Evolutionary conservation across 768 basidiomycete species (phyloP).

Genomic region (Russula virescens): DNA sequence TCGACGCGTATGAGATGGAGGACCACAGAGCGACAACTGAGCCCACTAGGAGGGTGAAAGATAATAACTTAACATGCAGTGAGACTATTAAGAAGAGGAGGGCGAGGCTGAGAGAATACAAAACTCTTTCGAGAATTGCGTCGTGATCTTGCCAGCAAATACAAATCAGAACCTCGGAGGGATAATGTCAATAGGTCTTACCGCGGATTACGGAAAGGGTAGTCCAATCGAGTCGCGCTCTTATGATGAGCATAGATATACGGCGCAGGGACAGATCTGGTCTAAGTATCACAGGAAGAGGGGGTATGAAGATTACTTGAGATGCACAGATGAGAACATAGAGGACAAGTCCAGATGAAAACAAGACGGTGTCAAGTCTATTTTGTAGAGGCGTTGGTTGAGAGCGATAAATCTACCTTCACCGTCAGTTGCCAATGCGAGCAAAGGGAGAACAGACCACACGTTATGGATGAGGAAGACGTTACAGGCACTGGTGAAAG

Average conservation of each 20-base stretch:
- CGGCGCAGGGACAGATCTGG: constrained; percentile 27
- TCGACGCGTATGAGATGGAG: constrained; percentile 23
- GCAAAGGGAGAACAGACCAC: not conserved
- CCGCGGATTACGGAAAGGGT: constrained; percentile 17
- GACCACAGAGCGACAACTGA: constrained; percentile 26
- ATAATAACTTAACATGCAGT: constrained; percentile 10
- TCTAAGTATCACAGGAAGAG: constrained; percentile 6
- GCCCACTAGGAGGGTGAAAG: constrained; percentile 24
- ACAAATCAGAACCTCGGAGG: not conserved
- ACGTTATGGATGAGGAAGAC: constrained; percentile 14
- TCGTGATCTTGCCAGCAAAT: constrained; percentile 29
- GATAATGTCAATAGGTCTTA: constrained; percentile 1
- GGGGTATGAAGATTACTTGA: constrained; percentile 11
- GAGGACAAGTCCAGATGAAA: constrained; percentile 26
- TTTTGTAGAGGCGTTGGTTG: constrained; percentile 12
- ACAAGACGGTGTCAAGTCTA: constrained; percentile 22
- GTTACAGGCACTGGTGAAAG: constrained; percentile 10
- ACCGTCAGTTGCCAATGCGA: not conserved
- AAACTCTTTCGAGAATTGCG: constrained; percentile 28
- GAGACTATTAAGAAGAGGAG: constrained; percentile 24
- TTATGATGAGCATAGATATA: constrained; percentile 15
- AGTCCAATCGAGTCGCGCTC: constrained; percentile 10
- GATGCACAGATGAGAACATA: constrained; percentile 22
- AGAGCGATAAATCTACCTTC: constrained; percentile 22
- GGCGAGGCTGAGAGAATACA: constrained; percentile 26